Percentiles rank a stretch among this genome's conserved stretches.
Evolutionary conservation across 1,284 basidiomycete genomes (phyloP).

Genomic region (Ceratobasidium sp.): DNA sequence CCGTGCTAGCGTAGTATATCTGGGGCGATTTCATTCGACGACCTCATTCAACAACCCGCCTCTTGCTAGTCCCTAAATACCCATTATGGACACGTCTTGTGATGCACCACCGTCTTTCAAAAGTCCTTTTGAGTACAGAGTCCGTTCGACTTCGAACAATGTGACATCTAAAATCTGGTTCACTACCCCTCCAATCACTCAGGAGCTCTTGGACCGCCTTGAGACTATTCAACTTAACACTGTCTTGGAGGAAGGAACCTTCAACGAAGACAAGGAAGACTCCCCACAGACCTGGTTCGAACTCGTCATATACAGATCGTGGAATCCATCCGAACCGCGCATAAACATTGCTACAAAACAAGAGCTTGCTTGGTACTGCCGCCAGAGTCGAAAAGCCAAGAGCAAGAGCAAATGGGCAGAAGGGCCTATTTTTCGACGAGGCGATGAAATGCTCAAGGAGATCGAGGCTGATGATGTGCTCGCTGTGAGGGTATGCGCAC

Average conservation of each 20-base stretch:
- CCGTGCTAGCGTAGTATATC: no score
- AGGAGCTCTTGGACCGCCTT: background rate
- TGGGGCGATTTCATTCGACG: no score
- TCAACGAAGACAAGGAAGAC: background rate
- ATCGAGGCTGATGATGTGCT: background rate
- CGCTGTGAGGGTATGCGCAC: background rate
- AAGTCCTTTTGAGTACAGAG: no score
- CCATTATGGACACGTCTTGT: no score
- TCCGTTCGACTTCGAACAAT: no score
- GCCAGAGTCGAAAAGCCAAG: no score
- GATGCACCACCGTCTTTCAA: no score
- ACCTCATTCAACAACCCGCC: no score
- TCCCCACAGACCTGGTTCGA: no score
- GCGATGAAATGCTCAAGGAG: background rate
- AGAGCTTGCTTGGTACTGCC: background rate
- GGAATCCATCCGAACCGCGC: background rate
- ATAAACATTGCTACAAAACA: background rate
- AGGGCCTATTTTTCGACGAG: background rate
- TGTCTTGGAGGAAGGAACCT: background rate
- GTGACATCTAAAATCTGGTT: background rate
- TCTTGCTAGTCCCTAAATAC: no score
- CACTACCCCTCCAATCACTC: background rate
- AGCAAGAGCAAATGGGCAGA: background rate
- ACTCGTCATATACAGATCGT: slow-evolving; percentile 7
- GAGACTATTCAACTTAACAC: slow-evolving; percentile 13